Base-by-base conservation (phyloP, 2,329 filamentous ascomycete species). In the Pseudomassariella vexata region DNA sequence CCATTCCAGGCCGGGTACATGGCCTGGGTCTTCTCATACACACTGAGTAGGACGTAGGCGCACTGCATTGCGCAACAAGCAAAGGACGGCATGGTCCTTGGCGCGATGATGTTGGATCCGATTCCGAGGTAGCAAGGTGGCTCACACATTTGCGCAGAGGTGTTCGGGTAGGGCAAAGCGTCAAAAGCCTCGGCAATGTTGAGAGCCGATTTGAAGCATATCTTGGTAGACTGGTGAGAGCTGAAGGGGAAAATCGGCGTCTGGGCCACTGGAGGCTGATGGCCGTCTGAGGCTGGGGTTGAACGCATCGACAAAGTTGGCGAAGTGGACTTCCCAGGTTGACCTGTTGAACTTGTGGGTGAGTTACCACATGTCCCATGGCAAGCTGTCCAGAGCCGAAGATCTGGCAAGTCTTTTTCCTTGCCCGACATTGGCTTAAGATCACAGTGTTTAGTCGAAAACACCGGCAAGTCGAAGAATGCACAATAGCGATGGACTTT, bases 401-500 rank as follows among this genome's bases (percentile, higher is more conserved):
- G 46, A 11, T 57, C 58, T 3, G 47, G 48, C 8, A 43, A 40
- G 24, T 50, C 44, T 4, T 30, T 30, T 1, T 43, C 36, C 15
- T 39, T 37, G 11, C 32, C 53, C 2, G 44, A 33, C 19, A 48
- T 52, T 20, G 53, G 50, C 34, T 56, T 55, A 10, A 72, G 56
- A 35, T 72, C 68, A 46, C 68, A 73, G 40, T 70, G 63, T 34
- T 64, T 67, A 18, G 58, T 57, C 0, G 58, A 53, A 44, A 73
- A 73, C 14, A 72, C 56, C 3, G 68, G 66, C 5, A 63, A 50
- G 39, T 72, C 67, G 26, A 57, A 63, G 46, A 73, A 73, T 7
- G 68, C 68, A 38, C 59, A 63, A 44, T 69, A 71, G 2, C 68
- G 61, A 39, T 73, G 68, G 3, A 70, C 45, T 41, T 72, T 72